These are phyloP conservation scores for Fusarium sp. DNA, from an alignment of 2,329 filamentous ascomycete genomes.

Conservation along the genomic window DNA sequence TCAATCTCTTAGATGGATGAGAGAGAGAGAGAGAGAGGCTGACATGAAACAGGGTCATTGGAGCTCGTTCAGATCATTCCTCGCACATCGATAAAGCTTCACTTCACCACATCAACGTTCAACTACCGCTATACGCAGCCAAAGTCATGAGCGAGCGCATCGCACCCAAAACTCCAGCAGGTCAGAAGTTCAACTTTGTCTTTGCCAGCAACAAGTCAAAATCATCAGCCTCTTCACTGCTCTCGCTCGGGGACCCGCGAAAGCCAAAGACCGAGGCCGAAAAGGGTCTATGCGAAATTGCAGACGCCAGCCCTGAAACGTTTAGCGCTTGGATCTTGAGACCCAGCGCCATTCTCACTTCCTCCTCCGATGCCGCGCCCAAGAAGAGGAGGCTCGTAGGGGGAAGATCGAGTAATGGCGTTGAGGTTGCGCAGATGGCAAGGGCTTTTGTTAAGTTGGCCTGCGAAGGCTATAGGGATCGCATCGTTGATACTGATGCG, in stretches of 20 bases:
- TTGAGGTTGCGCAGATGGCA: slow-evolving; percentile 52
- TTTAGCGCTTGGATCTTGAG: slow-evolving; percentile 54
- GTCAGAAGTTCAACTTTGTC: slow-evolving; percentile 55
- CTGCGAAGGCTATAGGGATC: slow-evolving; percentile 51
- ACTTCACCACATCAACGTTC: slow-evolving; percentile 64
- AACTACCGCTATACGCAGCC: slow-evolving; percentile 70
- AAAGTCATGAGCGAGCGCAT: slow-evolving; percentile 58
- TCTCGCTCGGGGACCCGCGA: slow-evolving; percentile 52
- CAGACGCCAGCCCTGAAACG: slow-evolving; percentile 46
- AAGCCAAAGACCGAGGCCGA: slow-evolving; percentile 55
- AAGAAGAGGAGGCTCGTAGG: slow-evolving; percentile 46
- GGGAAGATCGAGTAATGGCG: slow-evolving; percentile 46
- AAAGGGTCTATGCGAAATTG: slow-evolving; percentile 53
- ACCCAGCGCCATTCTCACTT: slow-evolving; percentile 49
- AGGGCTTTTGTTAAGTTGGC: slow-evolving; percentile 52
- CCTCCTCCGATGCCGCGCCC: slow-evolving; percentile 40
- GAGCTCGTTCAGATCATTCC: slow-evolving; percentile 58
- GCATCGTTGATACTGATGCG: slow-evolving; percentile 50
- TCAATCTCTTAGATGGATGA: not conserved
- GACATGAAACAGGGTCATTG: slow-evolving; percentile 52
- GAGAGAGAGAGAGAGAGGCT: not conserved
- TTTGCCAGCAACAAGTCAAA: slow-evolving; percentile 56
- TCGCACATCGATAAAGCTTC: slow-evolving; percentile 56
- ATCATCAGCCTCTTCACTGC: slow-evolving; percentile 49
- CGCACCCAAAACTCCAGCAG: slow-evolving; percentile 45